phyloP scores from a whole-genome alignment of 164 flowering plant species.

The Sextonia rubra region DNA sequence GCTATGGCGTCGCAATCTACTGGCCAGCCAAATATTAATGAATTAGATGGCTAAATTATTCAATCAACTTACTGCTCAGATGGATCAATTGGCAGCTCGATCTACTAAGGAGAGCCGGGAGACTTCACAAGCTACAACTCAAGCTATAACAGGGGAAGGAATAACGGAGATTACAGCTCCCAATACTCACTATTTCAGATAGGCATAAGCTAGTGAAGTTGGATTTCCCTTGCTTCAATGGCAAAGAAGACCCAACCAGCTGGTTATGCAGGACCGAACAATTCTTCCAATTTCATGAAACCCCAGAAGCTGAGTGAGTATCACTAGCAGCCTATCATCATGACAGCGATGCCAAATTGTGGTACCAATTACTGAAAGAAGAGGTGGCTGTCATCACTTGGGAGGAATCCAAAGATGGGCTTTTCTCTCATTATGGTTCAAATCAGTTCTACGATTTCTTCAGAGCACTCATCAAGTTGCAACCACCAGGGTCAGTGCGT shows the following conservation, averaged over 20 bases:
- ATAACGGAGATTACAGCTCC: too few species aligned
- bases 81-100: too few species aligned
- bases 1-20: too few species aligned
- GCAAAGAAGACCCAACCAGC: background rate
- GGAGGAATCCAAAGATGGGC: constrained; percentile 4
- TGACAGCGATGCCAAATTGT: background rate
- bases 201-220: background rate
- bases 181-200: background rate
- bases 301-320: background rate
- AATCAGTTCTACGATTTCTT: background rate
- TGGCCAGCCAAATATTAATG: too few species aligned
- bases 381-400: background rate
- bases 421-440: background rate
- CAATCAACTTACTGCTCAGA: too few species aligned
- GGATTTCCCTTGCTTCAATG: background rate
- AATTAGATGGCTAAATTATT: too few species aligned
- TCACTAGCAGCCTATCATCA: background rate
- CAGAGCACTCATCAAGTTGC: background rate
- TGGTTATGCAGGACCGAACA: constrained; percentile 2
- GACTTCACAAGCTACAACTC: too few species aligned
- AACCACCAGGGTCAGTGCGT: background rate
- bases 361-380: constrained; percentile 4
- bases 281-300: constrained; percentile 4
- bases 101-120: too few species aligned
- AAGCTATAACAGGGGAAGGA: too few species aligned